A percentile compares a stretch with the other conserved stretches of the same genome.
Evolutionary conservation across 2,329 filamentous ascomycete species (phyloP).

Genomic region (Fusarium pseudoanthophilum): DNA sequence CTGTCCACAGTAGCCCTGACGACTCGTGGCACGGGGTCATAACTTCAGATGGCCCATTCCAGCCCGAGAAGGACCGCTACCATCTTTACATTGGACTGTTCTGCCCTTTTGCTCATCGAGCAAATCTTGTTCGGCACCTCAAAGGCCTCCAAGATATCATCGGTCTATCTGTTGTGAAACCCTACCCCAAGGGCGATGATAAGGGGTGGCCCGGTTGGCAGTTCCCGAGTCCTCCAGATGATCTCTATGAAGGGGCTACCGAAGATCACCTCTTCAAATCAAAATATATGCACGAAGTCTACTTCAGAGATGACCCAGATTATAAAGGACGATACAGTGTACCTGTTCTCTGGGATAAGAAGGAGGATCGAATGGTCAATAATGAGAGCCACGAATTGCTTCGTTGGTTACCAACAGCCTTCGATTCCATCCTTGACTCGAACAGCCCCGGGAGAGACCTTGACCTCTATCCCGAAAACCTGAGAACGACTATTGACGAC

Average conservation of each 20-base stretch:
- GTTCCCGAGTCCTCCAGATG: constrained; percentile 61
- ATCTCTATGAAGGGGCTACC: constrained; percentile 68
- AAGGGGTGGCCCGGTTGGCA: constrained; percentile 72
- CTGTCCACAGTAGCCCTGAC: constrained; percentile 30
- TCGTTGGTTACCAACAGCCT: constrained; percentile 82
- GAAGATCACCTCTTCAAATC: constrained; percentile 72
- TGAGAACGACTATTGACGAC: constrained; percentile 68
- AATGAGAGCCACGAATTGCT: constrained; percentile 88
- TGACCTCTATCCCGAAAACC: constrained; percentile 65
- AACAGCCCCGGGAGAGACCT: constrained; percentile 54
- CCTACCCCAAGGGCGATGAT: constrained; percentile 73
- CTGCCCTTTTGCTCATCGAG: constrained; percentile 77
- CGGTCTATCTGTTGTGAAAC: constrained; percentile 69
- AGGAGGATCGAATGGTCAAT: constrained; percentile 76
- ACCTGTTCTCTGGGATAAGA: constrained; percentile 76
- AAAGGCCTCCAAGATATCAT: constrained; percentile 79
- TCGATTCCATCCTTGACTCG: constrained; percentile 66
- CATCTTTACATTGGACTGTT: constrained; percentile 69
- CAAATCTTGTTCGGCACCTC: constrained; percentile 75
- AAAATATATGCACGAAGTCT: constrained; percentile 75
- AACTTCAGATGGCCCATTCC: constrained; percentile 54
- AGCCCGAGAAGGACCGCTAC: constrained; percentile 68
- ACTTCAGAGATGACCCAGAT: constrained; percentile 73
- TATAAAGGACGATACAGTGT: constrained; percentile 80
- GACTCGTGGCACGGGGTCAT: constrained; percentile 44